A percentile compares a stretch with the other conserved stretches of the same genome.
Evolutionary conservation across 75 land plant genomes (phyloP).

Genomic region (Sequoia sempervirens): DNA sequence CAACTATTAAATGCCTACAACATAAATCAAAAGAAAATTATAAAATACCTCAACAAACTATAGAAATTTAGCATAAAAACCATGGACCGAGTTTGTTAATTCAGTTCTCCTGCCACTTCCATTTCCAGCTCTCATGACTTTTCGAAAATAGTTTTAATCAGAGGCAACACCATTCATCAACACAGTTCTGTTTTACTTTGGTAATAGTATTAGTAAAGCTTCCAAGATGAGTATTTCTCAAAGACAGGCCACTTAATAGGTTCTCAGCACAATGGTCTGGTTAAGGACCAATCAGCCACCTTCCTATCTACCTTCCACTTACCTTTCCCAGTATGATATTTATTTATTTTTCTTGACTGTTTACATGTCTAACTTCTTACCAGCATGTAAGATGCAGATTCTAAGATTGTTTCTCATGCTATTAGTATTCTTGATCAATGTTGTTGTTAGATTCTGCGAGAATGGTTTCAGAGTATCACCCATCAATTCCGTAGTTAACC

Average conservation of each 20-base stretch:
- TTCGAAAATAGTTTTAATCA: no score
- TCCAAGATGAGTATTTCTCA: no score
- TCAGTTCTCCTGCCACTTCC: neutral
- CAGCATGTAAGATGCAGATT: neutral
- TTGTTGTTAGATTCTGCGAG: neutral
- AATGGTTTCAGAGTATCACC: neutral
- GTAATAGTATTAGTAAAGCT: no score
- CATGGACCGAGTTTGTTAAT: neutral
- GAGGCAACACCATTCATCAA: no score
- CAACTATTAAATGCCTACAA: neutral
- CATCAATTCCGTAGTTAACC: no score
- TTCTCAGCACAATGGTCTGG: no score
- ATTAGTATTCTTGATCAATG: neutral
- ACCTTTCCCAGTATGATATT: neutral
- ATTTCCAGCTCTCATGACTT: no score
- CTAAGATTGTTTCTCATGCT: neutral
- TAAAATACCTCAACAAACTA: neutral
- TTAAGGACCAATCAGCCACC: neutral
- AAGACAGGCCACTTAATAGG: no score
- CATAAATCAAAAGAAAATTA: neutral
- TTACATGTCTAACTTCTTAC: neutral
- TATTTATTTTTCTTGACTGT: neutral
- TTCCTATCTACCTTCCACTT: neutral
- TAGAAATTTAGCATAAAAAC: neutral
- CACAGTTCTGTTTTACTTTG: no score